Evolutionary conservation across 2,329 filamentous ascomycete genomes (phyloP).

Genomic region (Venturia effusa): DNA sequence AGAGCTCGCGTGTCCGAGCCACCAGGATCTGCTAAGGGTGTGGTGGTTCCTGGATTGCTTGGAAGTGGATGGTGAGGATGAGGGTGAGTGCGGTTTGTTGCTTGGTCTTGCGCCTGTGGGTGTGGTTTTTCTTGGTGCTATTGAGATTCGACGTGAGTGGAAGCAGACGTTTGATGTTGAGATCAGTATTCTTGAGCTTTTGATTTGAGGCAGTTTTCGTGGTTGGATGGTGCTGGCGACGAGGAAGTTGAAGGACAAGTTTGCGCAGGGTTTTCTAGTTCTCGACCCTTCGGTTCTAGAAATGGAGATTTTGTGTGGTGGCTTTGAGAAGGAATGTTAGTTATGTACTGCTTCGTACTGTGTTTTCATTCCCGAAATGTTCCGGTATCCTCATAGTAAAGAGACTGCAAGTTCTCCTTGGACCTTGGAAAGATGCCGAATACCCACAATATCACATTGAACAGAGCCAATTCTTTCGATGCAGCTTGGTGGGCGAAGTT

Average conservation of each 20-base stretch:
- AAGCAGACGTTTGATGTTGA: neutral
- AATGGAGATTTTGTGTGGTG: too few relatives aligned
- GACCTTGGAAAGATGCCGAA: too few relatives aligned
- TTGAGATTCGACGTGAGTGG: slow-evolving; percentile 2
- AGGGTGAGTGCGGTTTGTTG: neutral
- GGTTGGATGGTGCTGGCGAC: neutral
- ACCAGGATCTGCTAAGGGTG: neutral
- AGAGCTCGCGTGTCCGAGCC: neutral
- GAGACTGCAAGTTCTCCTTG: too few relatives aligned
- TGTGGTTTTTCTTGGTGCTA: slow-evolving; percentile 2
- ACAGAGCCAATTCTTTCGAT: too few relatives aligned
- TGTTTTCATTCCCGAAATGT: too few relatives aligned
- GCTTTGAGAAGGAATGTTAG: too few relatives aligned
- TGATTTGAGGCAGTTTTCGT: neutral
- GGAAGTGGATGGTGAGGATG: neutral
- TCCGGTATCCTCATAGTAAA: too few relatives aligned
- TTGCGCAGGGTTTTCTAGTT: too few relatives aligned
- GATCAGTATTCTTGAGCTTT: neutral
- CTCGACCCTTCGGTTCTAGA: too few relatives aligned
- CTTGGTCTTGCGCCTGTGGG: neutral
- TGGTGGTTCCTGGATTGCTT: neutral
- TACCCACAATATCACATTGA: too few relatives aligned
- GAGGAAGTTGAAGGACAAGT: neutral
- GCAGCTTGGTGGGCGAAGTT: too few relatives aligned
- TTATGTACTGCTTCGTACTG: too few relatives aligned